phyloP scores from a whole-genome alignment of 163 green algal species.

The Coccomyxa subellipsoidea region DNA sequence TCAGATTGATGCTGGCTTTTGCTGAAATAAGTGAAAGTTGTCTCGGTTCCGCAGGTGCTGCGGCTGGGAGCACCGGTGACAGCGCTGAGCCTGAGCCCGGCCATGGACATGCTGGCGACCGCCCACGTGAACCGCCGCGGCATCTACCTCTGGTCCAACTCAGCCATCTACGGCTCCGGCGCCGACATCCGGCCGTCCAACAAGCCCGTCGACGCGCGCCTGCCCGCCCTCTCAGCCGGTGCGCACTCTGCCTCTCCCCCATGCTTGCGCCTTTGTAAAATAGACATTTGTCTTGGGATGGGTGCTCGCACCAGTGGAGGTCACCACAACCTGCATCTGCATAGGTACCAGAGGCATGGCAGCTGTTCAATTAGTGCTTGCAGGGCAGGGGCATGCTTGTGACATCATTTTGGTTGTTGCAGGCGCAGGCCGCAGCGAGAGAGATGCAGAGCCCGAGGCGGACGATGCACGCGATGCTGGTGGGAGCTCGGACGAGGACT shows the following conservation, averaged over 20 bases:
- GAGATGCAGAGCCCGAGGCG: neutral
- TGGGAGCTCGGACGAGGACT: neutral
- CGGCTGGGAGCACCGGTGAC: conserved; percentile 66
- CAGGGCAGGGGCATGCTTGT: neutral
- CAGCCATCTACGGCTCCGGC: conserved; percentile 61
- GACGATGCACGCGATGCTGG: neutral
- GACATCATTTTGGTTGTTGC: neutral
- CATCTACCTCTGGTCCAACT: conserved; percentile 94
- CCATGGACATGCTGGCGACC: conserved; percentile 85
- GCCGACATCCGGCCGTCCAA: conserved; percentile 42
- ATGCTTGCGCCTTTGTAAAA: too few species aligned
- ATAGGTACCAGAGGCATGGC: too few species aligned
- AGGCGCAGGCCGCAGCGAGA: neutral
- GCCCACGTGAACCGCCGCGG: conserved; percentile 70
- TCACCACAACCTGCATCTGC: too few species aligned
- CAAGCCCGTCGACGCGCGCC: conserved; percentile 34
- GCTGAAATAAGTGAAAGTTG: neutral
- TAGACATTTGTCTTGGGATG: too few species aligned
- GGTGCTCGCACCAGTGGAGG: too few species aligned
- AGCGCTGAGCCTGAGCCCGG: conserved; percentile 69
- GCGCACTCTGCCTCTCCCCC: neutral
- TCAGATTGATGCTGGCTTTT: neutral
- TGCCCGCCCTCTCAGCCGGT: conserved; percentile 33
- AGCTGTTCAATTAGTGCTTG: too few species aligned
- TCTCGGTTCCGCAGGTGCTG: conserved; percentile 59